Conservation (phyloP, 148 eudicot species). For the Rhododendron mucronatum region DNA sequence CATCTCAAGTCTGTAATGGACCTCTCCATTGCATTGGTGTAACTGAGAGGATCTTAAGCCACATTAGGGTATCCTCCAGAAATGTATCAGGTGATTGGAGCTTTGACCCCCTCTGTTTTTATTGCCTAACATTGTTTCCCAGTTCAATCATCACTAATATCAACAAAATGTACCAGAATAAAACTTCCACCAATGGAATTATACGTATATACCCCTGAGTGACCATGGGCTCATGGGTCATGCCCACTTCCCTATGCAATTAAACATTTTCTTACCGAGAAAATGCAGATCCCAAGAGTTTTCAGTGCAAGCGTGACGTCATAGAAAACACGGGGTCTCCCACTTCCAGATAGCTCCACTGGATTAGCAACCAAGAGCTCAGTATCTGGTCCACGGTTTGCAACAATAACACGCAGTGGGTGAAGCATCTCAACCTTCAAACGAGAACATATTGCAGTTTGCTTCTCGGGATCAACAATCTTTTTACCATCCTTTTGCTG, state of each 20-base stretch:
- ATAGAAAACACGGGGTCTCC: constrained; percentile 86
- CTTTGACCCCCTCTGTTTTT: not conserved
- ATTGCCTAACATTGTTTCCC: not conserved
- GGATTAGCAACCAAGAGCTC: constrained; percentile 94
- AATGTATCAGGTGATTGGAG: not conserved
- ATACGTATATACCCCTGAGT: not conserved
- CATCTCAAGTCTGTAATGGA: not conserved
- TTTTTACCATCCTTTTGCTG: constrained; percentile 63
- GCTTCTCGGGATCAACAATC: constrained; percentile 48
- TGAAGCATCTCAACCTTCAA: constrained; percentile 76
- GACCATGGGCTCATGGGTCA: not conserved
- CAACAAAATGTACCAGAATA: not conserved
- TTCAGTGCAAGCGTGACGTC: constrained; percentile 75
- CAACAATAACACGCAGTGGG: constrained; percentile 66
- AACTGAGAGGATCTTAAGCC: not conserved
- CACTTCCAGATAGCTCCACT: constrained; percentile 77
- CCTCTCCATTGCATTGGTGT: not conserved
- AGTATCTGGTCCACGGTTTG: constrained; percentile 88
- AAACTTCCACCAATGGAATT: not conserved
- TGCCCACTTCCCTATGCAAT: not conserved
- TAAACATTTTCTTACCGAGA: constrained; percentile 51
- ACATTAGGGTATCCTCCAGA: not conserved
- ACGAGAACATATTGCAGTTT: constrained; percentile 48
- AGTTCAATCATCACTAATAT: not conserved
- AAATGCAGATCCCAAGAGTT: constrained; percentile 59